Base-by-base conservation (phyloP, 768 basidiomycete species). In the Chalciporus sphaerocephalus region DNA sequence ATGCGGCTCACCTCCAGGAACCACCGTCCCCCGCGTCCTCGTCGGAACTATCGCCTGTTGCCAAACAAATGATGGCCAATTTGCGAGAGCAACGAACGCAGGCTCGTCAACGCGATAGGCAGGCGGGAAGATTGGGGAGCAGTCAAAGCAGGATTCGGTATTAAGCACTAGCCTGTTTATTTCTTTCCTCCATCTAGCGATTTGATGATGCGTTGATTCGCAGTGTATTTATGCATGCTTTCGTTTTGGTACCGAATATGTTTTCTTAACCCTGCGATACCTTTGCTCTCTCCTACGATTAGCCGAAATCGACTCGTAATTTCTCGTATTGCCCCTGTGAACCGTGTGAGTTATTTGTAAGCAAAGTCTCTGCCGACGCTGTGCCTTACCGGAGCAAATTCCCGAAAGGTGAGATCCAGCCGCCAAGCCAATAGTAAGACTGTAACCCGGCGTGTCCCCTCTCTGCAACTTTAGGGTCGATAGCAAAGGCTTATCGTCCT, bases 1-100 rank as follows among this genome's bases (percentile, higher is more conserved):
- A 67, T 46, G 57, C 61, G 23, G 51, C 59, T 5, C 47, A 66
- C 23, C 41, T 64, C 24, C 42, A 23, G 5, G 63, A 59, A 3
- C 58, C 55, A 39, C 75, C 81, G 3, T 87, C 84, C 2, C 84
- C 87, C 17, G 76, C 83, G 18, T 81, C 78, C 22, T 87, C 86
- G 2, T 77, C 85, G 9, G 87, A 89, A 50, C 67, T 90, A 40
- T 89, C 87, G 16, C 84, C 84, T 12, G 67, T 81, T 24, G 81
- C 76, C 5, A 74, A 72, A 53, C 74, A 82, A 58, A 72, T 89
- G 56, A 89, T 89, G 87, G 66, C 69, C 46, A 74, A 82, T 53
- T 59, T 83, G 35, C 71, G 87, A 40, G 60, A 65, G 46, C 67
- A 73, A n/a, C 53, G 64, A 24, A 66, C 51, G 57, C 41, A 60